Conservation (phyloP, 2,329 filamentous ascomycete genomes). For the Neonectria punicea region DNA sequence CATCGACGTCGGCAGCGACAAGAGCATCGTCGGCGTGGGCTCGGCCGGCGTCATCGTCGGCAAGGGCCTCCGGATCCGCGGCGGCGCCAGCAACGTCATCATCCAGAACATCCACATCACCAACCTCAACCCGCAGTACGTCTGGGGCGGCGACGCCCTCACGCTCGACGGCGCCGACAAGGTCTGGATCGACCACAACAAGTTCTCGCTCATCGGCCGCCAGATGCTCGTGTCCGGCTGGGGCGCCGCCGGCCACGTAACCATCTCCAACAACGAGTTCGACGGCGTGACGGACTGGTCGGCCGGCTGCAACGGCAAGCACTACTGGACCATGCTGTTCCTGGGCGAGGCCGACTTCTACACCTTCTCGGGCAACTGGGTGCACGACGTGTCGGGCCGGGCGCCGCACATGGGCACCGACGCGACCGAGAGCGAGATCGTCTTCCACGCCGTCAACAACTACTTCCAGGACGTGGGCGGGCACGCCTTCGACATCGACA, state of each 20-base stretch:
- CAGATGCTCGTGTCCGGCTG: conserved; percentile 68
- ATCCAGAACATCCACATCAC: conserved; percentile 67
- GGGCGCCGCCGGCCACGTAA: conserved; percentile 62
- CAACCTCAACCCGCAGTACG: conserved; percentile 64
- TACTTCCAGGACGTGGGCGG: conserved; percentile 62
- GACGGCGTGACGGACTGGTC: conserved; percentile 64
- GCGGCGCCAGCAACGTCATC: conserved; percentile 64
- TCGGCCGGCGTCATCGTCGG: conserved; percentile 63
- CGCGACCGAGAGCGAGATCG: conserved; percentile 50
- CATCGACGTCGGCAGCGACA: conserved; percentile 65
- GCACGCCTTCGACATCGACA: conserved; percentile 64
- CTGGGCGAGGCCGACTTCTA: conserved; percentile 49
- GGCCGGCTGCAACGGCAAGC: conserved; percentile 65
- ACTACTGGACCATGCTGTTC: conserved; percentile 69
- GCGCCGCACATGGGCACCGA: conserved; percentile 63
- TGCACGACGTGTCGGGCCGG: conserved; percentile 66
- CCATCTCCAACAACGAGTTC: conserved; percentile 68
- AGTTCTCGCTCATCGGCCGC: conserved; percentile 66
- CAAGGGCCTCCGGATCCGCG: conserved; percentile 63
- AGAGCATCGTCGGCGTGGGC: conserved; percentile 64
- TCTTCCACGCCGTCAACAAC: conserved; percentile 69
- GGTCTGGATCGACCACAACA: conserved; percentile 62
- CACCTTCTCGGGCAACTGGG: conserved; percentile 68
- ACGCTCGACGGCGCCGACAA: conserved; percentile 57
- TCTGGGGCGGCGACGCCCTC: conserved; percentile 68